Evolutionary conservation across 768 basidiomycete genomes (phyloP).

Genomic region (Lactifluus subvellereus): DNA sequence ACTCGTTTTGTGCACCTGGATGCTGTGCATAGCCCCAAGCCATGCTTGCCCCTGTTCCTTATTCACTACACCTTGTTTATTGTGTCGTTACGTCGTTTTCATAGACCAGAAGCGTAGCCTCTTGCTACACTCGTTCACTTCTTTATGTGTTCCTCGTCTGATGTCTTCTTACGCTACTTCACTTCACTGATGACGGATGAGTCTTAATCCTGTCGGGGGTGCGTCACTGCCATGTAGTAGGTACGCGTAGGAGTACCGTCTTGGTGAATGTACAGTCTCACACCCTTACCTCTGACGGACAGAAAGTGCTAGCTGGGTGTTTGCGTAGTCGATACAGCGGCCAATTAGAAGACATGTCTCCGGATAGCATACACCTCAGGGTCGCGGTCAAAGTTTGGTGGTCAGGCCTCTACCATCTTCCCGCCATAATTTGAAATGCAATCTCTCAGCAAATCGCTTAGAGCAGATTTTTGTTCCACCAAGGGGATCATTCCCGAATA

Average conservation of each 20-base stretch:
- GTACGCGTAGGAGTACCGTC: not conserved
- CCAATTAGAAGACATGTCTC: no score
- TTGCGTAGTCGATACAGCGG: no score
- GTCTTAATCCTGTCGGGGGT: not conserved
- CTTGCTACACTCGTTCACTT: not conserved
- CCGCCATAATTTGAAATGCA: no score
- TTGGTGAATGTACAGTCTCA: not conserved
- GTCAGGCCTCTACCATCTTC: no score
- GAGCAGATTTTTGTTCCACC: no score
- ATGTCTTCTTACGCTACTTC: slow-evolving; percentile 1
- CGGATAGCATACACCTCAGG: no score
- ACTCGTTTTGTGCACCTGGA: not conserved
- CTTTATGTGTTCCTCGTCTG: slow-evolving; percentile 5
- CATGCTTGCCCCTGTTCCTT: not conserved
- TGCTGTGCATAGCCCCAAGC: not conserved
- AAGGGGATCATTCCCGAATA: no score
- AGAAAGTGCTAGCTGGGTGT: no score
- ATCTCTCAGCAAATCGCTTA: no score
- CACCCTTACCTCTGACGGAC: not conserved
- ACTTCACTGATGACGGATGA: slow-evolving; percentile 8
- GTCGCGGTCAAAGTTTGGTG: no score
- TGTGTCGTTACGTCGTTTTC: not conserved
- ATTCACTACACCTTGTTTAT: not conserved
- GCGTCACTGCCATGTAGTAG: not conserved
- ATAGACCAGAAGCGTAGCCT: slow-evolving; percentile 3